phyloP scores from a whole-genome alignment of 257 asterid species.

The Capsicum rhomboideum region DNA sequence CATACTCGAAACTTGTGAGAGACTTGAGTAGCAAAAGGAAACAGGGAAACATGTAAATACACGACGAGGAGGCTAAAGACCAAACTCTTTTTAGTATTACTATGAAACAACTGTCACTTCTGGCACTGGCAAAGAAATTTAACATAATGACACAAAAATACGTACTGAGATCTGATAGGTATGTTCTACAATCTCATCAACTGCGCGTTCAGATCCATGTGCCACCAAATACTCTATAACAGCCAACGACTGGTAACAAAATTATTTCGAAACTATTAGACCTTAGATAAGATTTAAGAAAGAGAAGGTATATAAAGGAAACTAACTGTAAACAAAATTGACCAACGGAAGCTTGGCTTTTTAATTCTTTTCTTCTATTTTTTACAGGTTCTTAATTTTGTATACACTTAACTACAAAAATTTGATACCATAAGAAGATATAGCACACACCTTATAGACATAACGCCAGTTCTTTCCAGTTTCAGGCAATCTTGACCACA shows the following conservation, averaged over 20 bases:
- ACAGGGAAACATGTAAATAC: neutral
- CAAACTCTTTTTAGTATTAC: neutral
- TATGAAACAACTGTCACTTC: neutral
- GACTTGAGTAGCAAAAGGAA: slow-evolving; percentile 30
- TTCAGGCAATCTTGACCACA: slow-evolving; percentile 81
- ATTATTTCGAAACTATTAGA: neutral
- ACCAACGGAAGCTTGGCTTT: neutral
- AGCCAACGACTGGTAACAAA: slow-evolving; percentile 53
- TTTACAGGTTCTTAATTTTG: neutral
- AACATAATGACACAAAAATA: slow-evolving; percentile 9
- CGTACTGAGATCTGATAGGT: slow-evolving; percentile 88
- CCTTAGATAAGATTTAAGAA: neutral
- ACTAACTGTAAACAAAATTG: neutral
- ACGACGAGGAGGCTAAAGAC: neutral
- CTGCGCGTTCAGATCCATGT: slow-evolving; percentile 96
- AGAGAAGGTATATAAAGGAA: neutral
- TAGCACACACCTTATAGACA: slow-evolving; percentile 64
- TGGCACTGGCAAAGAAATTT: neutral
- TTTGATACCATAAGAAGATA: neutral
- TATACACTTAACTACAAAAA: neutral
- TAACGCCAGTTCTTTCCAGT: slow-evolving; percentile 86
- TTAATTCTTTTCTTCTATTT: neutral
- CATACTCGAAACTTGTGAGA: slow-evolving; percentile 82
- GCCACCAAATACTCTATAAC: slow-evolving; percentile 94
- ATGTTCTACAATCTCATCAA: slow-evolving; percentile 89